phyloP scores from a whole-genome alignment of 2,329 filamentous ascomycete genomes.

The Xylaria sp. region DNA sequence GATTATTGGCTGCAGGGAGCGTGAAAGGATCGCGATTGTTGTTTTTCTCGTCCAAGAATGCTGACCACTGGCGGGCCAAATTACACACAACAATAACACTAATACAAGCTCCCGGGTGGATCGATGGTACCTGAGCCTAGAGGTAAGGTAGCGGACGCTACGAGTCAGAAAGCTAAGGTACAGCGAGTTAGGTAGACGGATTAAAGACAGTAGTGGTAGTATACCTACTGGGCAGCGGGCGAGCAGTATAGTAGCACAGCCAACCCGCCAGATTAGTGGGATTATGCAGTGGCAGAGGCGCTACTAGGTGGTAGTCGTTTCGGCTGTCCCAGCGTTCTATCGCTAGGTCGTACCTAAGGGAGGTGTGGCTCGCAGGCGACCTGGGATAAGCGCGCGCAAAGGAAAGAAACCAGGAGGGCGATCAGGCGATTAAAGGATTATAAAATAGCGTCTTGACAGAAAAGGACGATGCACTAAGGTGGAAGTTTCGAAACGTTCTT shows the following conservation, averaged over 20 bases:
- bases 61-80: constrained; percentile 6
- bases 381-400: constrained; percentile 30
- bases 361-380: neutral
- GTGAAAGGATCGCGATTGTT: constrained; percentile 22
- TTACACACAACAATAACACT: neutral
- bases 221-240: neutral
- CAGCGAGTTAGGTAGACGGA: neutral
- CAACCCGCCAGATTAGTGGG: constrained; percentile 23
- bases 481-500: constrained; percentile 30
- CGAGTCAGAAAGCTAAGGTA: neutral
- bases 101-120: constrained; percentile 8
- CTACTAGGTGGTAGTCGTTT: neutral
- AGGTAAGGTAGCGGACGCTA: neutral
- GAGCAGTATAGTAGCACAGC: constrained; percentile 10
- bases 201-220: neutral
- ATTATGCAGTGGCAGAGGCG: constrained; percentile 12
- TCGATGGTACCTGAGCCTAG: neutral
- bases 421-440: constrained; percentile 10
- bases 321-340: neutral
- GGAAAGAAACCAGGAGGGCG: constrained; percentile 8
- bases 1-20: constrained; percentile 30
- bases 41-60: constrained; percentile 24
- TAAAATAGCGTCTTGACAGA: neutral
- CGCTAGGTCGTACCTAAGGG: neutral
- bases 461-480: constrained; percentile 13